Base-by-base conservation (phyloP, 257 asterid genomes). In the Przewalskia tangutica region DNA sequence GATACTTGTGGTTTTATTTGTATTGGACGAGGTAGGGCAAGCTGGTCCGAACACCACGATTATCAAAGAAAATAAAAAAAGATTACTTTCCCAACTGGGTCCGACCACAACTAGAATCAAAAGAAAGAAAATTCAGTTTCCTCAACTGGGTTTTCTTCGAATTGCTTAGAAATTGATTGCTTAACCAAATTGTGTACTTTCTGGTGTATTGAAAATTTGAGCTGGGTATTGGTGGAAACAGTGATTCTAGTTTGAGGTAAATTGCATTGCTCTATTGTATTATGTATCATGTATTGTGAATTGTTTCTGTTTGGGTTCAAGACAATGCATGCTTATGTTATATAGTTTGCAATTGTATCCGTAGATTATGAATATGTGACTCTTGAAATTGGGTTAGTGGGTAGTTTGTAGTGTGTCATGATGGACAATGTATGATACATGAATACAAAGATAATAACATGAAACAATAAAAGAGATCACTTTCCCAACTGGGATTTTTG, bases 181-280 rank as follows among this genome's bases (percentile, higher is more conserved):
- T 18, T 70, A 11, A 44, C 7, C 42, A 12, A 20, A 5, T 71
- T 71, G 36, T 20, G 20, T 12, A 2, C 11, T 48, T 73, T 13
- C 4, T 48, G 60, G 42, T 73, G 3, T 65, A 32, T 64, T 64
- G 64, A 50, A 27, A 16, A 64, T 81, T 64, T 81, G 53, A 81
- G 54, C 83, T 65, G 83, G 38, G 77, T 56, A 50, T 64, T 81
- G 78, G 63, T 44, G 83, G 77, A 6, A 4, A 17, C 34, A 48
- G 83, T 32, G 83, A 50, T 9, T 63, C 55, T 50, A 38, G 11
- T 20, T 81, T 59, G 38, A 65, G 83, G 83, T 65, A 48, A 81
- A 70, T 64, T 36, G 5, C 70, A 10, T 53, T 77, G 1, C n/a
- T 7, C 9, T 16, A 4, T 50, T 80, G 50, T 60, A 16, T 50